Evolutionary conservation across 1,284 basidiomycete species (phyloP), one percentile per base, ranked within the genome.

Genomic region (Agroathelia rolfsii): DNA sequence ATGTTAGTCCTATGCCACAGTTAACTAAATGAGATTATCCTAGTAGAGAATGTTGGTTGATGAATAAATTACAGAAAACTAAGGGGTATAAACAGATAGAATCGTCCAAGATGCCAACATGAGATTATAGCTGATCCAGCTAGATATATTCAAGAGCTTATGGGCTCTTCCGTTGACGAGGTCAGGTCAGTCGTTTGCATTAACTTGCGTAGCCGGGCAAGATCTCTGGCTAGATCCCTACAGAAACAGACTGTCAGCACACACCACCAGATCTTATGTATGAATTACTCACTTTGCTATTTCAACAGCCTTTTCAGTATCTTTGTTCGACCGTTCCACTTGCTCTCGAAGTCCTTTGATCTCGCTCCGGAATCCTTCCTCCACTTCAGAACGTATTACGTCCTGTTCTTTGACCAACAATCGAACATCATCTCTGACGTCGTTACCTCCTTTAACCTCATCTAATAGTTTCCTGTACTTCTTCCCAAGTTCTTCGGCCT

Each of bases 391-490:
- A n/a, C n/a, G n/a, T n/a, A n/a, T n/a, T n/a, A n/a, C n/a, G n/a
- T n/a, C n/a, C n/a, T n/a, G n/a, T n/a, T 59, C 53, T 28, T 60
- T 56, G 23, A 64, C 51, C 24, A 42, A 53, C n/a, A 44, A n/a
- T n/a, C n/a, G n/a, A n/a, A n/a, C 41, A 31, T 52, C 49, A 23
- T 56, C 50, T 14, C 59, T 58, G 5, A 47, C 55, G 38, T 59
- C 61, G 24, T 71, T 64, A 27, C 61, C 59, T 37, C 59, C 58
- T 51, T 69, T 61, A 32, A 76, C 60, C 51, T 83, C 72, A 45
- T 76, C 69, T 9, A 76, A 52, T 27, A 83, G 52, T 41, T 59
- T 55, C 37, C 57, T 53, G 46, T 84, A 83, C 61, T 80, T 82
- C 53, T 67, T 66, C 32, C 71, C 72, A 39, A 76, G 50, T 24